These are phyloP conservation scores for Drosera spatulata DNA, from an alignment of 179 eudicot genomes.

Conservation along the genomic window DNA sequence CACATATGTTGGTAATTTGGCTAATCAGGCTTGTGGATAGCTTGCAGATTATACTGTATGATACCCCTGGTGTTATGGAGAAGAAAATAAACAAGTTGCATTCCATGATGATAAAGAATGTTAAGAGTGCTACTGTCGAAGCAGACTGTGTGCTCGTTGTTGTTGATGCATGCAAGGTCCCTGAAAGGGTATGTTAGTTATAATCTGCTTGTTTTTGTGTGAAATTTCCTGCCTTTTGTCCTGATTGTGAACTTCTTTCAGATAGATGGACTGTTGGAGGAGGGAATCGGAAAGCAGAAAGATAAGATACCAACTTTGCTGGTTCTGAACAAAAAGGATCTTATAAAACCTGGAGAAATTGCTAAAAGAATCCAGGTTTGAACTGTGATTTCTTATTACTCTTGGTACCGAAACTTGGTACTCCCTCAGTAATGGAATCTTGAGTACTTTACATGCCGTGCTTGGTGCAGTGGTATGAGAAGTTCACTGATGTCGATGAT, in stretches of 20 bases:
- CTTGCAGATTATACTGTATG: slow-evolving; percentile 88
- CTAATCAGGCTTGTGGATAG: slow-evolving; percentile 18
- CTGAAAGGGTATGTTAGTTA: slow-evolving; percentile 43
- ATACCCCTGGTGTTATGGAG: slow-evolving; percentile 97
- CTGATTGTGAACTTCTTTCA: slow-evolving; percentile 13
- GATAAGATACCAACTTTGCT: slow-evolving; percentile 66
- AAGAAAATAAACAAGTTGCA: slow-evolving; percentile 93
- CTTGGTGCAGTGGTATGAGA: slow-evolving; percentile 86
- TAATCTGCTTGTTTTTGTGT: too few relatives aligned
- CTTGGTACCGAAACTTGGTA: neutral
- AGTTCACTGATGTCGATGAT: slow-evolving; percentile 84
- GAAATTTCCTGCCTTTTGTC: slow-evolving; percentile 1
- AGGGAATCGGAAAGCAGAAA: slow-evolving; percentile 57
- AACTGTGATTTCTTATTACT: slow-evolving; percentile 1
- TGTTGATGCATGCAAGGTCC: slow-evolving; percentile 80
- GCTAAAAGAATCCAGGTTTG: slow-evolving; percentile 79
- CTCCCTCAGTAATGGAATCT: neutral
- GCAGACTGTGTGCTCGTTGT: slow-evolving; percentile 93
- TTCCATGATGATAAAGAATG: slow-evolving; percentile 98
- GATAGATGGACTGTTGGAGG: slow-evolving; percentile 76
- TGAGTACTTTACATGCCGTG: neutral
- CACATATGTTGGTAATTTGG: neutral
- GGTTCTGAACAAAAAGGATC: slow-evolving; percentile 90
- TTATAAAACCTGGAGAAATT: slow-evolving; percentile 95
- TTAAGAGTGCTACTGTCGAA: slow-evolving; percentile 70